Conservation (phyloP, 2,329 filamentous ascomycete genomes). For the Zalaria obscura region DNA sequence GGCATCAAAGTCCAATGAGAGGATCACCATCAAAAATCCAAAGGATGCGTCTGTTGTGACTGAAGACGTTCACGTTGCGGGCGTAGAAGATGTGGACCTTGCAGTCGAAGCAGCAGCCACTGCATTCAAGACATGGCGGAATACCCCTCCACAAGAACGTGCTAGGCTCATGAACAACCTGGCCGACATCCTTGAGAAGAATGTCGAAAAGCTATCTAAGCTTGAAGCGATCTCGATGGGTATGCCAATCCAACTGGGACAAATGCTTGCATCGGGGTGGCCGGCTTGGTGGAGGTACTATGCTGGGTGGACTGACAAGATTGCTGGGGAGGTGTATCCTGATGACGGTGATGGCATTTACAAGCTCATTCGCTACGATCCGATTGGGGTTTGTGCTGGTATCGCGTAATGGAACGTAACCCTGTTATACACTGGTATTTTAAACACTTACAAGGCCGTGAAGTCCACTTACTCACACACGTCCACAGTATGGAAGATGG, state of each 20-base stretch:
- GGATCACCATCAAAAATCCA: slow-evolving; percentile 35
- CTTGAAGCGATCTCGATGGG: slow-evolving; percentile 7
- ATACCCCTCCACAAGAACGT: neutral
- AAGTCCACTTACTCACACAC: neutral
- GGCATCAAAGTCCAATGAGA: slow-evolving; percentile 16
- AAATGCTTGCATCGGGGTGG: neutral
- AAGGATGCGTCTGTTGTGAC: slow-evolving; percentile 34
- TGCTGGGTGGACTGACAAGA: slow-evolving; percentile 7
- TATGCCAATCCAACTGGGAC: slow-evolving; percentile 2
- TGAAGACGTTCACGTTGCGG: slow-evolving; percentile 27
- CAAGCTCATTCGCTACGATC: slow-evolving; percentile 23
- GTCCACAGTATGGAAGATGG: slow-evolving; percentile 3
- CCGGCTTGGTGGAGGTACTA: slow-evolving; percentile 1
- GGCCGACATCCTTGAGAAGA: slow-evolving; percentile 7
- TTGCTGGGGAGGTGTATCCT: slow-evolving; percentile 4
- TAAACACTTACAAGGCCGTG: too few species aligned
- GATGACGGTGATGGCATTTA: slow-evolving; percentile 5
- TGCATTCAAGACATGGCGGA: slow-evolving; percentile 41
- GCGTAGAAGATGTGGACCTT: slow-evolving; percentile 48
- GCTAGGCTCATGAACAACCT: slow-evolving; percentile 5
- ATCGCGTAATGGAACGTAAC: slow-evolving; percentile 27
- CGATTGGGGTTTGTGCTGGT: slow-evolving; percentile 26
- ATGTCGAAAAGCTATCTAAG: slow-evolving; percentile 7
- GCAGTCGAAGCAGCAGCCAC: slow-evolving; percentile 56
- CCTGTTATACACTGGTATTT: neutral